Evolutionary conservation across 2,329 filamentous ascomycete genomes (phyloP), one percentile per base, ranked within the genome.

Genomic region (Penicillium sp.): DNA sequence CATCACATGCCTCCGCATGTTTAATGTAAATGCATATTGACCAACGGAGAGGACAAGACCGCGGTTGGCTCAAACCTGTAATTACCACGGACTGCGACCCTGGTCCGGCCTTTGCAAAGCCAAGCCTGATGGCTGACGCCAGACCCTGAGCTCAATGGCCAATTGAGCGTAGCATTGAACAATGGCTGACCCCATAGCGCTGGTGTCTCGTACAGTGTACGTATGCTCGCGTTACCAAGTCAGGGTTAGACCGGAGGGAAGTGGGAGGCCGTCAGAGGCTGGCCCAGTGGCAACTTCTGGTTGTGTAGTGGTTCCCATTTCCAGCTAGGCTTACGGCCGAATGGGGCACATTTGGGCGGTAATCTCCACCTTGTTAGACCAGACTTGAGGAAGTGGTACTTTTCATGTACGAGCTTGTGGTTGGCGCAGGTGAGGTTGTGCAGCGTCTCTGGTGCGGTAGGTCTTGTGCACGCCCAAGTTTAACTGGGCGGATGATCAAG

Each of bases 61-160:
- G 58, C 59, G 56, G 59, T 61, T 62, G 59, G 54, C 42, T 55
- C 47, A 55, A 48, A 53, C 52, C 48, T 29, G 32, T 38, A 40
- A 48, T 59, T 51, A 52, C 45, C 31, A 46, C 39, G 38, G 42
- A 44, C 36, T 55, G 45, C 42, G 56, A 41, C 18, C 44, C 47
- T 40, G 36, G 48, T 46, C 43, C 38, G 48, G 38, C 58, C 46
- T 44, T 47, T 54, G 38, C 38, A 53, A 27, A 34, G 57, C 57
- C 57, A 61, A 59, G 47, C 22, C 51, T 38, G 34, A 51, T 45
- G 59, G 50, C 50, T 44, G 47, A 48, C 47, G 42, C 49, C 49
- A 27, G 50, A 32, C 56, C 38, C 41, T 56, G 51, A 36, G 8
- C 40, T 32, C 41, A 45, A 54, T 43, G 52, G 34, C 42, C 45